Evolutionary conservation across 2,329 filamentous ascomycete genomes (phyloP).

Genomic region (Bipolaris sorokiniana): DNA sequence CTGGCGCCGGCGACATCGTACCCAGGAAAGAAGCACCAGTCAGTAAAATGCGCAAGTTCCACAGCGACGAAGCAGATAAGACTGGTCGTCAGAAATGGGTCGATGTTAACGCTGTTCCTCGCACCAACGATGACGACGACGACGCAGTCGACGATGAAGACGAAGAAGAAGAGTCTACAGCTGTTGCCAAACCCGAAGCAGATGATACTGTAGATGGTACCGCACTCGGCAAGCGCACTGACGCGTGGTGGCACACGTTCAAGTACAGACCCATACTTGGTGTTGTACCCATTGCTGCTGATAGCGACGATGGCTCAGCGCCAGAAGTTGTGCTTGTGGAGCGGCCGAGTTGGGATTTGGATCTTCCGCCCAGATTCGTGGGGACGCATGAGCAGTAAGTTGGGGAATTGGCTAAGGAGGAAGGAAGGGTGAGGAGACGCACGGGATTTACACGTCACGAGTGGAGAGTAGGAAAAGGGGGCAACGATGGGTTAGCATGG

Average conservation of each 20-base stretch:
- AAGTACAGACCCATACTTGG: conserved; percentile 95
- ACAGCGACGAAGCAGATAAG: conserved; percentile 47
- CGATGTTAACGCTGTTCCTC: conserved; percentile 32
- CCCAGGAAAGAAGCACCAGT: conserved; percentile 55
- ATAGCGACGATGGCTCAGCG: conserved; percentile 46
- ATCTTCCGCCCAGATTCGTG: conserved; percentile 71
- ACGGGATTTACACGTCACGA: no score
- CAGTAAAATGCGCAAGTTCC: conserved; percentile 57
- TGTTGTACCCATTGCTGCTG: conserved; percentile 60
- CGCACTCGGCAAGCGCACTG: conserved; percentile 16
- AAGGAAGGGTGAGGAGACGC: no score
- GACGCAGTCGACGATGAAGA: background rate
- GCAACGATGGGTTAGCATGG: no score
- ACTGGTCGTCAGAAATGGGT: conserved; percentile 34
- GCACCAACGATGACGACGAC: conserved; percentile 27
- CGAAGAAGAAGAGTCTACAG: conserved; percentile 18
- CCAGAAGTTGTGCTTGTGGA: conserved; percentile 89
- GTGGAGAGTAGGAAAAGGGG: no score
- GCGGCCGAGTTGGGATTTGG: conserved; percentile 81
- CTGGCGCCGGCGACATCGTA: conserved; percentile 63
- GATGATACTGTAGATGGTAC: conserved; percentile 17
- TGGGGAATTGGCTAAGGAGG: no score
- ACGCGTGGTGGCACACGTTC: conserved; percentile 77
- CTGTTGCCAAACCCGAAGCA: conserved; percentile 18
- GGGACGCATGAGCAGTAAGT: conserved; percentile 43